These are phyloP conservation scores for Solanum stenotomum DNA, from an alignment of 257 asterid species.

Conservation along the genomic window DNA sequence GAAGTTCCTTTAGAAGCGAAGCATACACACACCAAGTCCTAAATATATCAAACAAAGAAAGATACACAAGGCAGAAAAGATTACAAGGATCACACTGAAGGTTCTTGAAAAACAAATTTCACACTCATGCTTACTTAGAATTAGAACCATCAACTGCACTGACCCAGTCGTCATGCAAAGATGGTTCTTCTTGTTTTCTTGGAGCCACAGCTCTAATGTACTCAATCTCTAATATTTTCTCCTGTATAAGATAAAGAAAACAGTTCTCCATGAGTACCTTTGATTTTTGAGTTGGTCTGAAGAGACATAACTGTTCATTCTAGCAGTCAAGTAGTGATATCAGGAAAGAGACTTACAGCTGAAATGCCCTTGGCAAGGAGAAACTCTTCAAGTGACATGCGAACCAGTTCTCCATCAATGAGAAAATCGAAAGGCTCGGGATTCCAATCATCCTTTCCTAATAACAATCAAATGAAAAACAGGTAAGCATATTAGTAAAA, in stretches of 20 bases:
- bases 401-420: conserved; percentile 77
- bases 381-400: conserved; percentile 86
- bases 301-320: background rate
- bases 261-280: background rate
- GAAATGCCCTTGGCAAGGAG: conserved; percentile 88
- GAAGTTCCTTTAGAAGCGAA: background rate
- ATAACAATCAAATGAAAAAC: background rate
- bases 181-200: conserved; percentile 70
- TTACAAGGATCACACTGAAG: background rate
- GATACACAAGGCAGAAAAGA: background rate
- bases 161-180: conserved; percentile 91
- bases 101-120: background rate
- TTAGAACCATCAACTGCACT: conserved; percentile 91
- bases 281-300: background rate
- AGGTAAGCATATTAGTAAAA: background rate
- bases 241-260: conserved; percentile 32
- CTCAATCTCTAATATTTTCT: conserved; percentile 81
- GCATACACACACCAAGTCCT: background rate
- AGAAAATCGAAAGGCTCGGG: conserved; percentile 82
- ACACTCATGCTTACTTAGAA: conserved; percentile 40
- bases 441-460: conserved; percentile 61
- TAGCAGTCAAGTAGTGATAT: background rate
- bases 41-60: background rate
- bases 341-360: conserved; percentile 42
- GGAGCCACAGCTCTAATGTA: conserved; percentile 82